phyloP scores from a whole-genome alignment of 1,139 yeast genomes.

The Protomyces gravidus region DNA sequence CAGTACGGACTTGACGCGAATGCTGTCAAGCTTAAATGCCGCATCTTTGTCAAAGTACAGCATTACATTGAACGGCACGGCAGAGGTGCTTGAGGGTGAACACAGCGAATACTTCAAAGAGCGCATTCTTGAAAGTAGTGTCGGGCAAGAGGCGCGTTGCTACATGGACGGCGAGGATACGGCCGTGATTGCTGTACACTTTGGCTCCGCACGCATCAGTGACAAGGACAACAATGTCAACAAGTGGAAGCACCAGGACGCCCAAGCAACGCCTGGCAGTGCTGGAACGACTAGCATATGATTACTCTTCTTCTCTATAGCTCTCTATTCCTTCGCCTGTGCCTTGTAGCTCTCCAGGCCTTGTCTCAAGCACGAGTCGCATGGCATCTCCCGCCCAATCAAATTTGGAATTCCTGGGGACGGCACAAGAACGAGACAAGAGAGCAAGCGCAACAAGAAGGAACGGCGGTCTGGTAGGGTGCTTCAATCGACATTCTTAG shows the following conservation, averaged over 20 bases:
- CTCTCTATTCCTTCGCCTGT: too few relatives aligned
- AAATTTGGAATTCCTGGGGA: too few relatives aligned
- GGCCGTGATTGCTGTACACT: slow-evolving; percentile 25
- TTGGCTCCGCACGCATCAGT: slow-evolving; percentile 26
- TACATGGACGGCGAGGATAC: slow-evolving; percentile 26
- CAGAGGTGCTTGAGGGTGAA: slow-evolving; percentile 50
- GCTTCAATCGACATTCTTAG: too few relatives aligned
- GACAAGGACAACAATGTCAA: slow-evolving; percentile 25
- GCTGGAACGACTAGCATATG: too few relatives aligned
- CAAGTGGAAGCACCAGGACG: slow-evolving; percentile 26
- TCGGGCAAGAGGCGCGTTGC: slow-evolving; percentile 57
- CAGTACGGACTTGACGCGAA: slow-evolving; percentile 48
- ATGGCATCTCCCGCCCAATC: too few relatives aligned
- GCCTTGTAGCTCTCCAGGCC: too few relatives aligned
- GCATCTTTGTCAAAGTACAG: slow-evolving; percentile 70
- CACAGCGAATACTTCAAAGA: slow-evolving; percentile 55
- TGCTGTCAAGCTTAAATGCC: slow-evolving; percentile 69
- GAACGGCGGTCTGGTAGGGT: too few relatives aligned
- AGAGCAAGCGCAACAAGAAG: too few relatives aligned
- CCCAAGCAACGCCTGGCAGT: slow-evolving; percentile 21
- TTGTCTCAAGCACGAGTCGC: too few relatives aligned
- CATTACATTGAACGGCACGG: slow-evolving; percentile 71
- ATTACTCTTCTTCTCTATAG: too few relatives aligned
- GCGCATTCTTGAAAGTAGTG: slow-evolving; percentile 54
- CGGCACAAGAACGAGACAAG: too few relatives aligned